Base-by-base conservation (phyloP, 2,329 filamentous ascomycete species). In the Arthrobotrys sphaeroides region DNA sequence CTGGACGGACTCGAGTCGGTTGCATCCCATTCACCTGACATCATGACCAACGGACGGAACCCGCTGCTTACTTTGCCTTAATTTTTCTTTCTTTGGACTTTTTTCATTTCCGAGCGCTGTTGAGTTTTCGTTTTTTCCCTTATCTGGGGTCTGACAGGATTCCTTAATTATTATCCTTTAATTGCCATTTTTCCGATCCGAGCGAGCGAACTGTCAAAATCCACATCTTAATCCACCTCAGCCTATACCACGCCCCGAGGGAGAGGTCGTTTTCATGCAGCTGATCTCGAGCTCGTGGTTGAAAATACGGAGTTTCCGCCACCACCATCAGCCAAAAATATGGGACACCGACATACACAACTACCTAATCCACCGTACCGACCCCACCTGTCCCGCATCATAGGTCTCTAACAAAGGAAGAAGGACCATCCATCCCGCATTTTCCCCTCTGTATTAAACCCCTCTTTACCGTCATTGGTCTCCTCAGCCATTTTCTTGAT, bases 361-460 rank as follows among this genome's bases (percentile, higher is more conserved):
- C 57, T 64, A 53, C 47, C 67, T 64, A 62, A 33, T 57, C 45
- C 55, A 53, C 66, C 20, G 40, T 33, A 13, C 31, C 51, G 33
- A 74, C 69, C 69, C 69, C 69, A 74, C 69, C 62, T 66, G 69
- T 74, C 62, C 69, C 69, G 69, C 69, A 66, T 61, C 47, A 67
- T 60, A 28, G 43, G 45, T 42, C 61, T 74, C 60, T 42, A 57
- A 64, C 67, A 36, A 47, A 49, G 53, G 36, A 70, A 59, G 38
- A 22, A 66, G 36, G 49, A 57, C 55, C 61, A 49, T 66, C 55
- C 61, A 49, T 66, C 61, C 53, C 45, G 61, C 69, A 66, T 66
- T n/a, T n/a, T 57, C 53, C 38, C 42, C 49, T 47, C 31, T 61
- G 49, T 57, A 61, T 22, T 53, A 31, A 61, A 55, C 51, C 61